Evolutionary conservation across 768 basidiomycete species (phyloP), one percentile per base, ranked within the genome.

Genomic region (Phylloporus scabripes): DNA sequence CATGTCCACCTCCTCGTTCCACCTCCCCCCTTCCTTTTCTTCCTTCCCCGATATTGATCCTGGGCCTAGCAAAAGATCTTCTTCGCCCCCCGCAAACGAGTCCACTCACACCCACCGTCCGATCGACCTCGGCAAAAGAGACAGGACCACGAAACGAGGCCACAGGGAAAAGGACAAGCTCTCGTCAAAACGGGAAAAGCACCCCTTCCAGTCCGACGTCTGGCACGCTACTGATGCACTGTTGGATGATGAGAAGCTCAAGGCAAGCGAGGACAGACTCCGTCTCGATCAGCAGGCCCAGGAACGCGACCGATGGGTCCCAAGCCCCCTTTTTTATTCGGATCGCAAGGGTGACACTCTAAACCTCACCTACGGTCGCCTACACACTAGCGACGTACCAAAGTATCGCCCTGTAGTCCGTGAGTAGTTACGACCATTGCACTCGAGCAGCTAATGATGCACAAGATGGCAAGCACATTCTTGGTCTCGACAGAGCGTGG

Each of bases 11-110:
- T 77, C 80, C 42, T 80, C 83, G 4, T 83, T 81, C 64, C 74
- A 80, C 4, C 76, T 84, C 59, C 75, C 82, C 26, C 80, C 81
- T 1, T 80, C 82, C 2, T 88, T 87, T 62, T 62, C 75, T 12
- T 85, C 85, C 23, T 87, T 88, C 62, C 85, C 85, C 31, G 80
- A 83, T 46, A 50, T 78, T n/a, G 75, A 78, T 18, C 65, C 72
- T 45, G 74, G 70, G 4, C 65, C 74, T 5, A 75, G 71, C 45
- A 62, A 64, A 50, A 59, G 34, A 20, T 20, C 55, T 1, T 43
- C 49, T 40, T 56, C 61, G 18, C 52, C 56, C 28, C 5, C 46
- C n/a, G 53, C 52, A 44, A 55, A 54, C 20, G 59, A 60, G 38
- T 9, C 50, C 23, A 40, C 46, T 51, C 60, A 53, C 39, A 32